A percentile compares a stretch with the other conserved stretches of the same genome.
Evolutionary conservation across 495 filamentous ascomycete species (phyloP).

Genomic region (Cairneyella variabilis): DNA sequence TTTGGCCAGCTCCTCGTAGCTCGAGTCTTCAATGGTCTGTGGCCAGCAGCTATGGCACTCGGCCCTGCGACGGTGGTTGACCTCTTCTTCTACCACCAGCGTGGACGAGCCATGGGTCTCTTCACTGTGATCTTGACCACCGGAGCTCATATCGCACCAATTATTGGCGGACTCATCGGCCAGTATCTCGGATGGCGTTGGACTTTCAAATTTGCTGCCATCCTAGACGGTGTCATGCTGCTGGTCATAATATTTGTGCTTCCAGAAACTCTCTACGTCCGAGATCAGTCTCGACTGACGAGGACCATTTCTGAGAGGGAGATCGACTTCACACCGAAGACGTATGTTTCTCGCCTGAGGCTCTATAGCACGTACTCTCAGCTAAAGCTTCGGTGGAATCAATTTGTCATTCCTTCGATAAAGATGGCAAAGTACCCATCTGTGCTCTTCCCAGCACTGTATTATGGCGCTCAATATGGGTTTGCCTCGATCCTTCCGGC

Average conservation of each 20-base stretch:
- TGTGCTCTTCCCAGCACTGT: not conserved
- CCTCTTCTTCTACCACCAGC: constrained; percentile 1
- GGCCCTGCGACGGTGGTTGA: not conserved
- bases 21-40: constrained; percentile 2
- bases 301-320: not conserved
- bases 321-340: not conserved
- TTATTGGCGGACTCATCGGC: not conserved
- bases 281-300: not conserved
- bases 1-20: not conserved
- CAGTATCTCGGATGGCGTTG: not conserved
- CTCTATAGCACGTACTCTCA: not conserved
- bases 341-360: not conserved
- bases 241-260: not conserved
- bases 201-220: not conserved
- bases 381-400: constrained; percentile 2
- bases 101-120: not conserved
- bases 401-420: not conserved
- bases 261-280: constrained; percentile 1
- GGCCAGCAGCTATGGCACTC: not conserved
- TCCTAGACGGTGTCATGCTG: not conserved
- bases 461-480: not conserved
- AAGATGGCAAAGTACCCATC: constrained; percentile 2
- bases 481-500: constrained; percentile 28
- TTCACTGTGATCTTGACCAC: not conserved
- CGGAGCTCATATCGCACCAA: not conserved